Evolutionary conservation across 805 yeast species (phyloP).

Genomic region (Spathaspora arborariae): DNA sequence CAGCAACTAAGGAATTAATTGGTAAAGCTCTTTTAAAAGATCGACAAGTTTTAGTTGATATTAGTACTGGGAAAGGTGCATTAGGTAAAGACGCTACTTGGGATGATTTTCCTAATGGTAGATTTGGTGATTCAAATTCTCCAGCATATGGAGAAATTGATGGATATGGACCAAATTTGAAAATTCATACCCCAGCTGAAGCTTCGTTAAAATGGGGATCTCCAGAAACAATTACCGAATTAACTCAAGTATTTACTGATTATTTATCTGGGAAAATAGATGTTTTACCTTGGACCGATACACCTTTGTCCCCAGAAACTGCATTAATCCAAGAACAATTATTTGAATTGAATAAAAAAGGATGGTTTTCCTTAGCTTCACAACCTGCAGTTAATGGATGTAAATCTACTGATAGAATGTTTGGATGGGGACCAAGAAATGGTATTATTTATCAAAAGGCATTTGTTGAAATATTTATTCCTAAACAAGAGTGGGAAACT

Average conservation of each 20-base stretch:
- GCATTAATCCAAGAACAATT: slow-evolving; percentile 89
- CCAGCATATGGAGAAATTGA: slow-evolving; percentile 98
- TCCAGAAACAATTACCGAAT: slow-evolving; percentile 58
- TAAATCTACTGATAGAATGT: slow-evolving; percentile 74
- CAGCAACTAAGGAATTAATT: slow-evolving; percentile 18
- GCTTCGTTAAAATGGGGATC: slow-evolving; percentile 79
- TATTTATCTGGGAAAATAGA: slow-evolving; percentile 74
- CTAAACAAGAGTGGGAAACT: slow-evolving; percentile 63
- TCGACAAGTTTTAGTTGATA: slow-evolving; percentile 63
- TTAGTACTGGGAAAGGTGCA: slow-evolving; percentile 79
- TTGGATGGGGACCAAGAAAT: slow-evolving; percentile 96
- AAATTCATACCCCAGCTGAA: slow-evolving; percentile 57
- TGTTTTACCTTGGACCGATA: slow-evolving; percentile 89
- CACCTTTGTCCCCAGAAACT: slow-evolving; percentile 83
- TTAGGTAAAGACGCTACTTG: slow-evolving; percentile 88
- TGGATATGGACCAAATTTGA: slow-evolving; percentile 92
- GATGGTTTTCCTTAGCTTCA: slow-evolving; percentile 85
- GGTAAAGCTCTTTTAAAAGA: slow-evolving; percentile 19
- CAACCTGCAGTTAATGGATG: slow-evolving; percentile 91
- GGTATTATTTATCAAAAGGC: slow-evolving; percentile 92
- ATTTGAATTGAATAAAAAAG: slow-evolving; percentile 67
- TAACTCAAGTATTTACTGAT: slow-evolving; percentile 62
- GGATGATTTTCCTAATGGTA: slow-evolving; percentile 96
- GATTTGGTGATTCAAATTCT: slow-evolving; percentile 91
- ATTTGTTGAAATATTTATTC: slow-evolving; percentile 79